phyloP scores from a whole-genome alignment of 2,329 filamentous ascomycete genomes.

The Fusarium albidum region DNA sequence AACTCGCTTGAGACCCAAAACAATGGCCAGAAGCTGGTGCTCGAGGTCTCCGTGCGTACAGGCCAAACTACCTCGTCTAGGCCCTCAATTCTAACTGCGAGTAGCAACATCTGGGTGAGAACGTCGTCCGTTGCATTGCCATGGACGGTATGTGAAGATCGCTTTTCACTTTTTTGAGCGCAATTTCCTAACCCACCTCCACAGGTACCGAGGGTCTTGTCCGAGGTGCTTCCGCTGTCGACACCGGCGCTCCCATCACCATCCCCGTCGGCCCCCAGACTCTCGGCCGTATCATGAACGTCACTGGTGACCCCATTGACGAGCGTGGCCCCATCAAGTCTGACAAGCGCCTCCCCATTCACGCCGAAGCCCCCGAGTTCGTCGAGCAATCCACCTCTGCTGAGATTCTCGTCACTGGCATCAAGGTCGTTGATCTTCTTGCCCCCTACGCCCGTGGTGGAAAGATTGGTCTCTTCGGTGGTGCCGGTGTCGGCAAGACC shows the following conservation, averaged over 20 bases:
- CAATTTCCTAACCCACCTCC: constrained; percentile 23
- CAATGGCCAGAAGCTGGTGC: constrained; percentile 90
- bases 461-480: constrained; percentile 99
- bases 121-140: constrained; percentile 99
- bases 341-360: constrained; percentile 87
- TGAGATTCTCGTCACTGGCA: constrained; percentile 98
- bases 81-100: constrained; percentile 47
- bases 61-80: constrained; percentile 7
- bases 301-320: constrained; percentile 99
- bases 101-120: constrained; percentile 99
- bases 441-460: constrained; percentile 99
- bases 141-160: constrained; percentile 85
- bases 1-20: constrained; percentile 95
- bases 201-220: constrained; percentile 98
- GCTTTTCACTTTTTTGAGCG: constrained; percentile 29
- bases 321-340: constrained; percentile 98
- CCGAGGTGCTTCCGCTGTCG: constrained; percentile 83
- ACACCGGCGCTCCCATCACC: constrained; percentile 95
- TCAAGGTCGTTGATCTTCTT: constrained; percentile 99
- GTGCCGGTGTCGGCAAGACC: constrained; percentile 99
- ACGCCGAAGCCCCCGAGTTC: constrained; percentile 93
- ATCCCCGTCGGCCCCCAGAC: constrained; percentile 94
- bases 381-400: constrained; percentile 94
- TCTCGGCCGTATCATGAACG: constrained; percentile 99
- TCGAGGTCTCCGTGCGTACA: constrained; percentile 88